These are phyloP conservation scores for Aspergillus pseudoglaucus DNA, from an alignment of 2,329 filamentous ascomycete genomes.

Conservation along the genomic window DNA sequence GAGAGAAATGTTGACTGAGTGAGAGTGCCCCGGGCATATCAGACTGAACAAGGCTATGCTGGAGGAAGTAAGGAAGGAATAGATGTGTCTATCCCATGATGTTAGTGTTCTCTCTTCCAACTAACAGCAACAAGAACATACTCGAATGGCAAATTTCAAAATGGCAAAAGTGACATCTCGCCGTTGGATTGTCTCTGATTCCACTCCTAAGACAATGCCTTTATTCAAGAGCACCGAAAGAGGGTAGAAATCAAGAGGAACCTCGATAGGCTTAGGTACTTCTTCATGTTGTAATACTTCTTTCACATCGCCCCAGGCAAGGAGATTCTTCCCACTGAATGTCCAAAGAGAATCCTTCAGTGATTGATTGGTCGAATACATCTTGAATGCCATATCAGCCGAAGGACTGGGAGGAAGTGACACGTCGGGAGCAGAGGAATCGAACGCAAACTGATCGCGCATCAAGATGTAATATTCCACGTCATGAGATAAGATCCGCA, in stretches of 20 bases:
- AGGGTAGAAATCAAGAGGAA: conserved; percentile 92
- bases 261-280: conserved; percentile 64
- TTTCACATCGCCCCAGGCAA: conserved; percentile 82
- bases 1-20: conserved; percentile 76
- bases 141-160: conserved; percentile 79
- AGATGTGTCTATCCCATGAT: conserved; percentile 69
- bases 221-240: conserved; percentile 82
- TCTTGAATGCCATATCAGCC: conserved; percentile 39
- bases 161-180: conserved; percentile 87
- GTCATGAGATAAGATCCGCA: conserved; percentile 92
- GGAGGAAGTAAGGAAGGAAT: conserved; percentile 81
- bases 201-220: conserved; percentile 81
- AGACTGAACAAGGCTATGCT: conserved; percentile 67
- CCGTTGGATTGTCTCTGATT: conserved; percentile 87
- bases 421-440: conserved; percentile 44
- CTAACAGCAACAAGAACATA: conserved; percentile 40
- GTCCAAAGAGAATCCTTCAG: conserved; percentile 88
- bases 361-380: conserved; percentile 45
- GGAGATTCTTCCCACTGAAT: conserved; percentile 80
- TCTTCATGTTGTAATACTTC: conserved; percentile 73
- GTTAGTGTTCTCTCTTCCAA: conserved; percentile 5
- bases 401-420: conserved; percentile 45
- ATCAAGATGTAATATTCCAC: conserved; percentile 93
- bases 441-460: conserved; percentile 65
- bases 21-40: conserved; percentile 74